Evolutionary conservation across 108 stramenopile genomes (phyloP).

Genomic region (Conticribra weissflogii): DNA sequence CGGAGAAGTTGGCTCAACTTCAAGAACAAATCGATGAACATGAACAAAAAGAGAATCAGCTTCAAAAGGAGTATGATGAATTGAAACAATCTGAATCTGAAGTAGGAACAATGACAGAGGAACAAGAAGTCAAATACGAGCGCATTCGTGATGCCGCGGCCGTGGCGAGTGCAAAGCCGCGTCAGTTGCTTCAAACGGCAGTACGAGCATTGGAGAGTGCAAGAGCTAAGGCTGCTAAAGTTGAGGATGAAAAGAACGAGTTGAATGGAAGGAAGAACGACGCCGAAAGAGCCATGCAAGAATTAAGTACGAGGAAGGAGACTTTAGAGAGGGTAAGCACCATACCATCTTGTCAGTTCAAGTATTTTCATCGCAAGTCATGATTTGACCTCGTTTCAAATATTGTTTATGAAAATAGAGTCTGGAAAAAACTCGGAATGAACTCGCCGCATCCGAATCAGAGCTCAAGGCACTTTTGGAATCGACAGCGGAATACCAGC

Average conservation of each 20-base stretch:
- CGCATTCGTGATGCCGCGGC: conserved; percentile 80
- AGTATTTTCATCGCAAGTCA: background rate
- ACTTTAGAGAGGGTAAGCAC: conserved; percentile 64
- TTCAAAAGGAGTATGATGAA: conserved; percentile 82
- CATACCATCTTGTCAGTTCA: background rate
- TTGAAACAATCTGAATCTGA: conserved; percentile 69
- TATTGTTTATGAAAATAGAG: too few species aligned
- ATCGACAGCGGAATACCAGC: conserved; percentile 55
- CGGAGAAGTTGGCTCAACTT: conserved; percentile 56
- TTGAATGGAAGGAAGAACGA: conserved; percentile 54
- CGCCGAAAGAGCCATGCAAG: conserved; percentile 54
- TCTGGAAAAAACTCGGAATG: conserved; percentile 64
- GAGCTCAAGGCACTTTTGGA: conserved; percentile 61
- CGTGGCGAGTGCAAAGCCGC: conserved; percentile 76
- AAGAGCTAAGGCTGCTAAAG: conserved; percentile 65
- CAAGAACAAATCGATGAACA: conserved; percentile 61
- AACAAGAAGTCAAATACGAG: conserved; percentile 87
- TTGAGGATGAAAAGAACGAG: conserved; percentile 68
- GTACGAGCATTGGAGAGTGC: conserved; percentile 67
- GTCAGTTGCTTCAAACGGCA: conserved; percentile 54
- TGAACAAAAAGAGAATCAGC: conserved; percentile 48
- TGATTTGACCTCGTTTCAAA: too few species aligned
- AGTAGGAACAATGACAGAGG: conserved; percentile 68
- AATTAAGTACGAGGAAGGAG: conserved; percentile 57
- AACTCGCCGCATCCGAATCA: conserved; percentile 61